Percentiles rank a stretch among this genome's conserved stretches.
These are phyloP conservation scores for Glomus cerebriforme DNA, from an alignment of 192 early-diverging fungal species.

Conservation along the genomic window DNA sequence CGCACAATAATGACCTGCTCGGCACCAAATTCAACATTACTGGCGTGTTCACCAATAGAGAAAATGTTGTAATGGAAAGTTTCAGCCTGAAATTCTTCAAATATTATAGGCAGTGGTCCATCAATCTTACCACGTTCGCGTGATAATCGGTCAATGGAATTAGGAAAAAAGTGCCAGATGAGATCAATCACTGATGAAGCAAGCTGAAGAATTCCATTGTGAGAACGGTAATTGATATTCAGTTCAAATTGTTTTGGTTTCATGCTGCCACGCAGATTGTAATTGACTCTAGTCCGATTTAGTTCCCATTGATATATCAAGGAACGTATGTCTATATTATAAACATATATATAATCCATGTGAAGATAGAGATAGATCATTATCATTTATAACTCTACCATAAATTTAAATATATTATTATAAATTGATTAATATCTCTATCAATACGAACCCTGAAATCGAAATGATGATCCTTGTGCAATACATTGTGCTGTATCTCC, in stretches of 20 bases:
- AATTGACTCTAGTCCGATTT: neutral
- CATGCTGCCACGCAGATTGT: no score
- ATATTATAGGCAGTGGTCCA: conserved; percentile 11
- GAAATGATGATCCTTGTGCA: conserved; percentile 16
- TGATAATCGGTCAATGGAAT: conserved; percentile 5
- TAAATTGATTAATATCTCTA: no score
- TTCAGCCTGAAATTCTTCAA: neutral
- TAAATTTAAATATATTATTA: neutral
- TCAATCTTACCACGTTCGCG: neutral
- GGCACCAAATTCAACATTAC: neutral
- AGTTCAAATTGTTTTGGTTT: conserved; percentile 27
- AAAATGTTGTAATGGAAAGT: neutral
- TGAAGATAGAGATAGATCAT: no score
- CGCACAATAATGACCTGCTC: conserved; percentile 23
- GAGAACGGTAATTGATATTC: conserved; percentile 24
- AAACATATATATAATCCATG: no score
- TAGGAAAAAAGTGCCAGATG: conserved; percentile 6
- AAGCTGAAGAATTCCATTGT: conserved; percentile 17
- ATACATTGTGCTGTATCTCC: conserved; percentile 27
- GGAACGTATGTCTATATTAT: conserved; percentile 2
- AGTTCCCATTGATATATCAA: conserved; percentile 25
- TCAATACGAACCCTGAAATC: conserved; percentile 28
- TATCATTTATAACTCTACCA: no score
- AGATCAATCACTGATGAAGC: conserved; percentile 18
- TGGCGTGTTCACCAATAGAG: neutral